Evolutionary conservation across 805 yeast genomes (phyloP).

Genomic region (Pichia cabralensis): DNA sequence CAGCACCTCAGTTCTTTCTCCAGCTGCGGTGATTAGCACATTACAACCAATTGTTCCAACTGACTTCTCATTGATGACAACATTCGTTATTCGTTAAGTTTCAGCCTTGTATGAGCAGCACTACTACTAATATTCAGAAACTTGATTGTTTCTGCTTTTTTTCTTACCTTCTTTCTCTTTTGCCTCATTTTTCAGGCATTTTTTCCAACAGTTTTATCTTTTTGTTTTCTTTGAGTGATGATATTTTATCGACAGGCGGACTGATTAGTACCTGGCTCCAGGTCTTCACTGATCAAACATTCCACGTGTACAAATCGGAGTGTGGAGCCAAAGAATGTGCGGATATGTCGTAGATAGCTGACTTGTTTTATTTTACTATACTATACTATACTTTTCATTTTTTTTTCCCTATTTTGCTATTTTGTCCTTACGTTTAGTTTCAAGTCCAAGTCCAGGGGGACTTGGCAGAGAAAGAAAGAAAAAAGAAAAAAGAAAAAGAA

Average conservation of each 20-base stretch:
- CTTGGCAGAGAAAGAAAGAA: conserved; percentile 9
- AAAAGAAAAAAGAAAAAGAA: conserved; percentile 3
- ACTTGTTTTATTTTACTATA: conserved; percentile 10
- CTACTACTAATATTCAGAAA: too few relatives aligned
- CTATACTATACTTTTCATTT: background rate
- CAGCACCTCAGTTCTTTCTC: background rate
- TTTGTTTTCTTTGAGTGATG: conserved; percentile 19
- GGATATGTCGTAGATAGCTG: conserved; percentile 38
- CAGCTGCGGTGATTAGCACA: conserved; percentile 37
- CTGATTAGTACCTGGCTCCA: conserved; percentile 36
- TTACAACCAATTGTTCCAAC: conserved; percentile 50
- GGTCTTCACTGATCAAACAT: conserved; percentile 22
- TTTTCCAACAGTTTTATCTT: too few relatives aligned
- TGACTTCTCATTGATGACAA: conserved; percentile 44
- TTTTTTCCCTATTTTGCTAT: background rate
- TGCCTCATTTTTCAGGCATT: background rate
- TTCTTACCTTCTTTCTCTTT: background rate
- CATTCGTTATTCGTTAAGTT: conserved; percentile 42
- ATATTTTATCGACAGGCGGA: conserved; percentile 40
- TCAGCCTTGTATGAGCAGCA: conserved; percentile 50
- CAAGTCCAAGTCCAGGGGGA: conserved; percentile 9
- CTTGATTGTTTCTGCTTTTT: background rate
- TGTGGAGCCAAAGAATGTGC: conserved; percentile 38
- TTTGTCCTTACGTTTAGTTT: background rate
- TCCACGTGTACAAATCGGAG: conserved; percentile 40